Percentiles rank a stretch among this genome's conserved stretches.
phyloP scores from a whole-genome alignment of 2,329 filamentous ascomycete species.

The Fusarium buxicola region DNA sequence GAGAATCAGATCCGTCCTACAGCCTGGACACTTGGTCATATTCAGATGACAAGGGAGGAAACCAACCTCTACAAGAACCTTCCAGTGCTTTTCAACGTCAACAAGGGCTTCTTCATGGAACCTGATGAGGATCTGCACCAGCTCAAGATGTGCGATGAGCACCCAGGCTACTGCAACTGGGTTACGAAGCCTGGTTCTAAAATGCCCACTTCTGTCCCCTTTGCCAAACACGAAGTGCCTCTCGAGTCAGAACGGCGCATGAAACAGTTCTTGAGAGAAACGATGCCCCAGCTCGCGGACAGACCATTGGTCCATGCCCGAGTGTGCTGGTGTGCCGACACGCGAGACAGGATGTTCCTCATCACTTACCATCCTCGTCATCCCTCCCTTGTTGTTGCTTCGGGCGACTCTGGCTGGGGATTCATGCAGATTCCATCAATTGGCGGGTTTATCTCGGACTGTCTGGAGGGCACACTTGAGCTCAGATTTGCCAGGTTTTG shows the following conservation, averaged over 20 bases:
- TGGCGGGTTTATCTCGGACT: conserved; percentile 21
- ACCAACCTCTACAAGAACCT: conserved; percentile 18
- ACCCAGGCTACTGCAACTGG: conserved; percentile 36
- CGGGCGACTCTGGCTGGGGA: conserved; percentile 25
- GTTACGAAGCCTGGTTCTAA: not conserved
- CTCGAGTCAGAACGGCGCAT: conserved; percentile 23
- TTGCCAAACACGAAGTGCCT: conserved; percentile 32
- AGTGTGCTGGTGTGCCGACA: conserved; percentile 39
- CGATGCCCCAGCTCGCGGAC: conserved; percentile 28
- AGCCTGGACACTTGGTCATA: conserved; percentile 25
- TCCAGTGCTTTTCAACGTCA: conserved; percentile 32
- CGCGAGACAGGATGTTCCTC: conserved; percentile 21
- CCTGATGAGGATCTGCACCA: conserved; percentile 30
- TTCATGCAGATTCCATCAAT: conserved; percentile 35
- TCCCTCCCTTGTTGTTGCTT: conserved; percentile 25
- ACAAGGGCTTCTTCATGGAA: conserved; percentile 37
- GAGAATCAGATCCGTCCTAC: conserved; percentile 38
- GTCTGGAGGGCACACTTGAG: conserved; percentile 17
- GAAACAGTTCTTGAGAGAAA: conserved; percentile 7
- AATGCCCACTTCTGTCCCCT: conserved; percentile 16
- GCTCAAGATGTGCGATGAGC: conserved; percentile 35
- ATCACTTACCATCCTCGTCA: conserved; percentile 33
- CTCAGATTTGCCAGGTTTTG: conserved; percentile 24
- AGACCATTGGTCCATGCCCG: conserved; percentile 25
- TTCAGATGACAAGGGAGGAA: conserved; percentile 31